A percentile compares a stretch with the other conserved stretches of the same genome.
Conservation (phyloP, 768 basidiomycete species). For the Hysterangium stoloniferum region DNA sequence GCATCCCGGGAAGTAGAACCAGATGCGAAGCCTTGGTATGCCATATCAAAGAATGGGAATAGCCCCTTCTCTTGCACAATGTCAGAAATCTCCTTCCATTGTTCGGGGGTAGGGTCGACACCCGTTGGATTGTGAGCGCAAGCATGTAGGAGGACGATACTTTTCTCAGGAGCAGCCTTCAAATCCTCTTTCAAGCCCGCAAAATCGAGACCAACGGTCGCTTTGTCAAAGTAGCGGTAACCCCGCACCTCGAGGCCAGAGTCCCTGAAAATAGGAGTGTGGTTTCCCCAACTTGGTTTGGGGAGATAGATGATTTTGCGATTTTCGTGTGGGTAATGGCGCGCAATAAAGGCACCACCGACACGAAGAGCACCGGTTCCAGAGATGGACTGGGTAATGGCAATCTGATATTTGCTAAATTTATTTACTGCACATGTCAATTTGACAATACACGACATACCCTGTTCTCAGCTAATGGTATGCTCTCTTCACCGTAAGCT, state of each 20-base stretch:
- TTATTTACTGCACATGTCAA: background rate
- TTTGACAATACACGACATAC: too few species aligned
- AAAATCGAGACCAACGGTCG: conserved; percentile 88
- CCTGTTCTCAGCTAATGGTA: conserved; percentile 59
- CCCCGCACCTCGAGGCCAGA: conserved; percentile 88
- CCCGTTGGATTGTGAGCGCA: conserved; percentile 99
- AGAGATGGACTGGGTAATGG: conserved; percentile 90
- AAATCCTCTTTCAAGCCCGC: conserved; percentile 84
- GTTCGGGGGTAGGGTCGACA: conserved; percentile 85
- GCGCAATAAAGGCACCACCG: conserved; percentile 85
- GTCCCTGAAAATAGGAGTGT: conserved; percentile 88
- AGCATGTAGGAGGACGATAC: conserved; percentile 88
- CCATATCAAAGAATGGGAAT: conserved; percentile 99
- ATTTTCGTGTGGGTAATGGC: conserved; percentile 71
- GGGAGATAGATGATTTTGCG: conserved; percentile 83
- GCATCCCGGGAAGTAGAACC: conserved; percentile 88
- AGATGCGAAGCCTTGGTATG: conserved; percentile 98
- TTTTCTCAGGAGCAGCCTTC: conserved; percentile 64
- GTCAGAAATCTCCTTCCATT: conserved; percentile 89
- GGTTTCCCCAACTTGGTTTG: conserved; percentile 95
- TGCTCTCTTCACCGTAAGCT: conserved; percentile 81
- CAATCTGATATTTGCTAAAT: conserved; percentile 42
- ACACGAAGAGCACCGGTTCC: conserved; percentile 97
- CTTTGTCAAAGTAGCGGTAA: conserved; percentile 93
- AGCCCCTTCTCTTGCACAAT: conserved; percentile 75